phyloP scores from a whole-genome alignment of 345 rosid genomes.

The Populus nigra region DNA sequence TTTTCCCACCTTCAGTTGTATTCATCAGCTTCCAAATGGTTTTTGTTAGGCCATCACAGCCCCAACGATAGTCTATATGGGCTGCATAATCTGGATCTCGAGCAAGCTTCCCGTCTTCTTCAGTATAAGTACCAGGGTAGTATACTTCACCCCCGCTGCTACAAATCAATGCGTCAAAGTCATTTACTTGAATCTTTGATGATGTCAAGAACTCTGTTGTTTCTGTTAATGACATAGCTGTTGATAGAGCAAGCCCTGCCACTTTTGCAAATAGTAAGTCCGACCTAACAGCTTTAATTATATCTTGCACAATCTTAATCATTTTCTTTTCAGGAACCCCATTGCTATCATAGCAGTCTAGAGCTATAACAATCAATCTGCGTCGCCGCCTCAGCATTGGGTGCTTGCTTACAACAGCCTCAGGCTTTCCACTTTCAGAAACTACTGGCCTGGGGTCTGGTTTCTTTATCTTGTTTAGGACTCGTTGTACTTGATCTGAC shows the following conservation, averaged over 20 bases:
- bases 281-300: conserved; percentile 57
- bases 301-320: conserved; percentile 55
- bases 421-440: conserved; percentile 50
- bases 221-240: conserved; percentile 79
- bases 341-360: conserved; percentile 66
- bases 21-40: conserved; percentile 89
- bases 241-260: conserved; percentile 73
- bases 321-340: conserved; percentile 68
- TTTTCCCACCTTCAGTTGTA: conserved; percentile 49
- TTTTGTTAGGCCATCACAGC: conserved; percentile 75
- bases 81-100: conserved; percentile 85
- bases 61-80: conserved; percentile 93
- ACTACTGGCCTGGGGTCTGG: conserved; percentile 45
- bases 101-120: conserved; percentile 64
- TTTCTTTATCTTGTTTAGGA: conserved; percentile 66
- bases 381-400: conserved; percentile 77
- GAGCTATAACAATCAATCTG: conserved; percentile 63
- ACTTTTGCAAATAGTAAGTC: conserved; percentile 58
- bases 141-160: conserved; percentile 92
- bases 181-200: conserved; percentile 61
- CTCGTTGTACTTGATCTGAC: conserved; percentile 66
- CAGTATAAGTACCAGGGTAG: conserved; percentile 63
- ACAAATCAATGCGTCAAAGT: conserved; percentile 85
- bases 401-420: conserved; percentile 55
- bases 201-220: conserved; percentile 54